phyloP scores from a whole-genome alignment of 768 basidiomycete species.

The Ramaria sp. region DNA sequence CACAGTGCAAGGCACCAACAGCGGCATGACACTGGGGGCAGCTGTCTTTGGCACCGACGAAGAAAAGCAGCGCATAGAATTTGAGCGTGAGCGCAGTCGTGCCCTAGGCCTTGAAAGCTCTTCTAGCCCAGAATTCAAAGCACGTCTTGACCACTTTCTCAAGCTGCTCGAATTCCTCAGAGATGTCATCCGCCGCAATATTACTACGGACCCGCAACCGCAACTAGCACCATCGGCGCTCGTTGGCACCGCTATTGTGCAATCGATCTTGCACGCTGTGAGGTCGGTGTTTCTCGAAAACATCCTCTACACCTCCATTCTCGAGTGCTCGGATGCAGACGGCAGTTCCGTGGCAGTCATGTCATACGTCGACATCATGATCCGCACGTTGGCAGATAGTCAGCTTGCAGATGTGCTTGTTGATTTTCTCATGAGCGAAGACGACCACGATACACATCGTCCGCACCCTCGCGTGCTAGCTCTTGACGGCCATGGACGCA shows the following conservation, averaged over 20 bases:
- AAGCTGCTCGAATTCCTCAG: constrained; percentile 87
- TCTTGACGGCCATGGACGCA: constrained; percentile 1
- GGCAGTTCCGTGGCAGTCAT: constrained; percentile 96
- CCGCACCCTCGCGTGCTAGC: constrained; percentile 34
- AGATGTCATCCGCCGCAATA: constrained; percentile 71
- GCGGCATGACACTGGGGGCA: constrained; percentile 67
- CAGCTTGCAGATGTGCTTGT: constrained; percentile 62
- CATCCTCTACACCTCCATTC: constrained; percentile 83
- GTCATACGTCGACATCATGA: constrained; percentile 87
- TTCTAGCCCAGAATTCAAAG: constrained; percentile 61
- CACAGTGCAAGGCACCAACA: constrained; percentile 20
- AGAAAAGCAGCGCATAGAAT: constrained; percentile 40
- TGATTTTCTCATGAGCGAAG: constrained; percentile 75
- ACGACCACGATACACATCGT: constrained; percentile 52
- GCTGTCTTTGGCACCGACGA: constrained; percentile 43
- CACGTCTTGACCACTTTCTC: constrained; percentile 78
- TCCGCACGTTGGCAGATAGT: constrained; percentile 60
- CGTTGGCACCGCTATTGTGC: constrained; percentile 72
- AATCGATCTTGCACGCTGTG: constrained; percentile 74
- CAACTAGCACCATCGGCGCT: constrained; percentile 48
- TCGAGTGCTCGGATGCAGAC: constrained; percentile 86
- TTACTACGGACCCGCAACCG: constrained; percentile 29
- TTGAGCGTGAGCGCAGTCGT: constrained; percentile 38
- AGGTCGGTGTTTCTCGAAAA: constrained; percentile 85
- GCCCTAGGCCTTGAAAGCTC: constrained; percentile 70